Conservation (phyloP, 116 monocot genomes). For the Posidonia oceanica region DNA sequence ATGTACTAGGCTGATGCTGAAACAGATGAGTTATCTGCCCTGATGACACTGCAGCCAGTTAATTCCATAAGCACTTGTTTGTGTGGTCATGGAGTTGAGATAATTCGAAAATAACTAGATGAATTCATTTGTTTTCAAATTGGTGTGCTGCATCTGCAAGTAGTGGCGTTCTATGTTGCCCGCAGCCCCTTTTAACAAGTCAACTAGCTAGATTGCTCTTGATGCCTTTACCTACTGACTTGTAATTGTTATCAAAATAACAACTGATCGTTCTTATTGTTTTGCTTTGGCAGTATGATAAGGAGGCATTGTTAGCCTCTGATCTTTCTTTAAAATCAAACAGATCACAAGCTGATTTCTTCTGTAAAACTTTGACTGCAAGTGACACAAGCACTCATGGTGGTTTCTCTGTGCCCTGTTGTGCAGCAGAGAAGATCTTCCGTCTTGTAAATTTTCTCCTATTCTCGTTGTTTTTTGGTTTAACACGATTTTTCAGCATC, state of each 20-base stretch:
- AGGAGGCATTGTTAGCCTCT: slow-evolving; percentile 71
- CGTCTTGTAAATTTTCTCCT: slow-evolving; percentile 41
- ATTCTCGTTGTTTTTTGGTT: slow-evolving; percentile 5
- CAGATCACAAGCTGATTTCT: slow-evolving; percentile 72
- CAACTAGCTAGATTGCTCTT: too few relatives aligned
- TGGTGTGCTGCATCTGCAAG: too few relatives aligned
- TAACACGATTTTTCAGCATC: background rate
- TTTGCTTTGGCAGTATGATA: slow-evolving; percentile 37
- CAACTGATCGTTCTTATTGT: too few relatives aligned
- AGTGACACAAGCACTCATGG: slow-evolving; percentile 99
- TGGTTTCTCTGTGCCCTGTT: slow-evolving; percentile 94
- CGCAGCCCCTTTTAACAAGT: too few relatives aligned
- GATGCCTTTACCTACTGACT: too few relatives aligned
- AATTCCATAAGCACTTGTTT: slow-evolving; percentile 29
- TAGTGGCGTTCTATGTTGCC: too few relatives aligned
- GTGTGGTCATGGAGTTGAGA: background rate
- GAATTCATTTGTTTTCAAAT: background rate
- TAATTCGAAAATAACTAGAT: background rate
- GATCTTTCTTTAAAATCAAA: slow-evolving; percentile 57
- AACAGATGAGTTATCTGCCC: slow-evolving; percentile 82
- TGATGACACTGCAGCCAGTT: slow-evolving; percentile 82
- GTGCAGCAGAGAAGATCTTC: slow-evolving; percentile 95
- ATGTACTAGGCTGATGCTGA: slow-evolving; percentile 61
- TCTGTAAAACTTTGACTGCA: slow-evolving; percentile 94
- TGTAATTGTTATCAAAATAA: too few relatives aligned